Base-by-base conservation (phyloP, 495 filamentous ascomycete genomes). In the Usnea hakonensis region DNA sequence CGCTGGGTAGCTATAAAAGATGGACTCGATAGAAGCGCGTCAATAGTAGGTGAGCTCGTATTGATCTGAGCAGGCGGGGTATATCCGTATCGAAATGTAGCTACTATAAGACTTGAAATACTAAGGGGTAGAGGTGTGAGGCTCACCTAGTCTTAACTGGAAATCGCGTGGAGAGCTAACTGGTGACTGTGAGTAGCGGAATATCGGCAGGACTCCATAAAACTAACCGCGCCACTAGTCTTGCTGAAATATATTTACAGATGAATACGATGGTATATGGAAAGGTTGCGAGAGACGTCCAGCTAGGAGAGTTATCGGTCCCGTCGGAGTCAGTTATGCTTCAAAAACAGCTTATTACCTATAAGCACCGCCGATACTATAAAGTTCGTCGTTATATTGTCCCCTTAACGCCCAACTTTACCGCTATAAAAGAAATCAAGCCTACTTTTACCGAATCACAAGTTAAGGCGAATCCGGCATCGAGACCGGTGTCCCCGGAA, bases 401-500 rank as follows among this genome's bases (percentile, higher is more conserved):
- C n/a, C n/a, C n/a, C n/a, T n/a, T n/a, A n/a, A n/a, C n/a, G n/a
- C n/a, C n/a, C n/a, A n/a, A n/a, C n/a, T n/a, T n/a, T n/a, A n/a
- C n/a, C n/a, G n/a, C n/a, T n/a, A n/a, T n/a, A n/a, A n/a, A 44
- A 44, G 40, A 44, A n/a, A 44, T 11, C 40, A 11, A 11, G 40
- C 35, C 43, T 38, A 17, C 43, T n/a, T 28, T 38, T 54, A 62
- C 44, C 64, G 56, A 37, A 66, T 66, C 19, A 71, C 68, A 60
- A 81, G 68, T 35, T 74, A 76, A 13, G 86, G 86, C 19, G 86
- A 88, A 48, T 79, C 77, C n/a, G 86, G 85, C 78, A 86, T 85
- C 17, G 85, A 87, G 54, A 83, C 71, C 38, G 87, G 87, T 58
- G 86, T 89, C 28, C 80, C 79, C 32, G 86, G 87, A 71, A 87